These are phyloP conservation scores for Suillus lakei DNA, from an alignment of 768 basidiomycete genomes.

Conservation along the genomic window DNA sequence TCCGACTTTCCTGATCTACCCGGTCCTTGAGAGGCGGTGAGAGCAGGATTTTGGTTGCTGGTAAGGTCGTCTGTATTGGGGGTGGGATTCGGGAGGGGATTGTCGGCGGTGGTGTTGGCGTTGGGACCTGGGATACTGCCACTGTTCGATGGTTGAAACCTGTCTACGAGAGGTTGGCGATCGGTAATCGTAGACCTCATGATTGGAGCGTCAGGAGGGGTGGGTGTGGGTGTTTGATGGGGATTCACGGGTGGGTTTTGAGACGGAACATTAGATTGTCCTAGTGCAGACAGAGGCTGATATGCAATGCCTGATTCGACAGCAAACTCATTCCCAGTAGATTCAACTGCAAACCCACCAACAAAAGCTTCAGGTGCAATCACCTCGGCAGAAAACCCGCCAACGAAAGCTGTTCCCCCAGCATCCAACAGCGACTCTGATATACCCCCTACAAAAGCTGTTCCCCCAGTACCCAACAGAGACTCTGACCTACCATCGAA, in stretches of 20 bases:
- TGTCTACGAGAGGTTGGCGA: neutral
- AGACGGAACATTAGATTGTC: neutral
- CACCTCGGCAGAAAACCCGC: neutral
- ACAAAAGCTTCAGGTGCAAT: neutral
- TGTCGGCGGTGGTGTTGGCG: slow-evolving; percentile 16
- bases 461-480: neutral
- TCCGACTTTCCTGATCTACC: neutral
- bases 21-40: neutral
- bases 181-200: neutral
- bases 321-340: neutral
- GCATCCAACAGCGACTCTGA: no score
- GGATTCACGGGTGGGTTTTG: slow-evolving; percentile 13
- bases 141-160: neutral
- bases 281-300: neutral
- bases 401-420: neutral
- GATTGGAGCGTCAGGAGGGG: slow-evolving; percentile 2
- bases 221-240: slow-evolving; percentile 17
- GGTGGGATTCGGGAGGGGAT: neutral
- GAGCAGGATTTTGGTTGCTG: neutral
- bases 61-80: neutral
- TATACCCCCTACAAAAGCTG: neutral
- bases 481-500: neutral
- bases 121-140: slow-evolving; percentile 12
- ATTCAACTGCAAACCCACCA: slow-evolving; percentile 10
- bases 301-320: slow-evolving; percentile 9